Evolutionary conservation across 1,139 yeast species (phyloP), one percentile per base, ranked within the genome.

Genomic region (Magnusiomyces tetraspermus): DNA sequence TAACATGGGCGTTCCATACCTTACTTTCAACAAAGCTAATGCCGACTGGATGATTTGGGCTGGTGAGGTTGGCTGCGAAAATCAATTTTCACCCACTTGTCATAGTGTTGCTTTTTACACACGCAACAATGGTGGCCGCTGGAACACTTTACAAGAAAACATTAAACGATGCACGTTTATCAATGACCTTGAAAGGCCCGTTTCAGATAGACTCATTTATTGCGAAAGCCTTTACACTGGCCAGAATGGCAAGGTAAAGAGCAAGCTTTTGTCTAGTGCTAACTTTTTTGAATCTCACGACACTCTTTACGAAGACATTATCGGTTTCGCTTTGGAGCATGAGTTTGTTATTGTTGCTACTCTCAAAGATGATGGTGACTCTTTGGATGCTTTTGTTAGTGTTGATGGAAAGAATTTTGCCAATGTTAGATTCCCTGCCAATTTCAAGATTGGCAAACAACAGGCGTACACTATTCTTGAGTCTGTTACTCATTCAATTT

Each of bases 381-480:
- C 79, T 0, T 72, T 90, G 55, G 75, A 75, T 51, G 89, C 95
- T 0, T 76, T 74, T 61, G 90, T 88, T 0, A 83, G 97, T 0
- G 76, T 82, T 40, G 95, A 92, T 68, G 98, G 97, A n/a, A 59
- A 60, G 4, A 75, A 72, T 1, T 92, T 83, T 73, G 95, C 96
- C 0, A 82, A 78, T 54, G 95, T 95, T 0, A 75, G 77, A 53
- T 84, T 89, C 68, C 98, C 98, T 1, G 73, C 75, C 37, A 81
- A 85, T 63, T 74, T 85, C 60, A 69, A 75, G 33, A 80, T 83
- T 22, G 78, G 76, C 48, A 73, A 75, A 38, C 85, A 83, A 60
- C 85, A 83, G 59, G 95, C 96, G 0, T 90, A 87, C 66, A 89
- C 97, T 0, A 77, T 92, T 26, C 73, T 92, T 51, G 94, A 88